phyloP scores from a whole-genome alignment of 805 yeast genomes.

The Kodamaea fukazawae region DNA sequence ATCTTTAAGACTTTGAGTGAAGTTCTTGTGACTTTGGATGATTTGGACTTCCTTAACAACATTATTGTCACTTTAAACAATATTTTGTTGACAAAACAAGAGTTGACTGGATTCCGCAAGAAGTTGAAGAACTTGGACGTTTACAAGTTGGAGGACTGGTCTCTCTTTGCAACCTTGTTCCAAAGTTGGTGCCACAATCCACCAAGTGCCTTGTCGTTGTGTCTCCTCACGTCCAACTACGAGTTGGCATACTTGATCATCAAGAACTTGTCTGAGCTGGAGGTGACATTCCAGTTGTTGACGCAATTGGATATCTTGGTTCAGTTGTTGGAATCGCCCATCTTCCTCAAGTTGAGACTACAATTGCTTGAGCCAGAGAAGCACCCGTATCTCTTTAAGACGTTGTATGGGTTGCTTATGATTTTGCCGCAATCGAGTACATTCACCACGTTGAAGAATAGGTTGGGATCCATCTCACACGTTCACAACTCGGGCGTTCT shows the following conservation, averaged over 20 bases:
- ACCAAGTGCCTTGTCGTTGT: constrained; percentile 81
- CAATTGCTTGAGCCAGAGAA: constrained; percentile 86
- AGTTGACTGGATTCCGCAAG: constrained; percentile 65
- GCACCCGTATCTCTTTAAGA: constrained; percentile 77
- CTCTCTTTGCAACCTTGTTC: constrained; percentile 71
- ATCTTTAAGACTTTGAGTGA: constrained; percentile 78
- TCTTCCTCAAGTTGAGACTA: constrained; percentile 79
- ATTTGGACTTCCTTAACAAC: constrained; percentile 67
- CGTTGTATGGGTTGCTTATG: constrained; percentile 91
- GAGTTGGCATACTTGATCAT: constrained; percentile 83
- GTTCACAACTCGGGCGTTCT: constrained; percentile 18
- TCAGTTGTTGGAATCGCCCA: constrained; percentile 89
- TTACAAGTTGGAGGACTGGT: constrained; percentile 55
- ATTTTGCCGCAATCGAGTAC: constrained; percentile 91
- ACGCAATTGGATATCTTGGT: constrained; percentile 88
- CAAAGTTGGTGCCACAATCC: constrained; percentile 91
- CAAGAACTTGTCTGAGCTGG: constrained; percentile 76
- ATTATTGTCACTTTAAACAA: constrained; percentile 87
- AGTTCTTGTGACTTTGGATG: constrained; percentile 53
- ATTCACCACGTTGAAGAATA: constrained; percentile 72
- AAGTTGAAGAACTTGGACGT: constrained; percentile 57
- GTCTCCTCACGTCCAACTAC: constrained; percentile 83
- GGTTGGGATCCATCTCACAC: constrained; percentile 63
- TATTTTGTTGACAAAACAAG: constrained; percentile 82
- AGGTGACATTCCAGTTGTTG: constrained; percentile 71